Evolutionary conservation across 2,329 filamentous ascomycete species (phyloP), one percentile per base, ranked within the genome.

Genomic region (Aspergillus sergii): DNA sequence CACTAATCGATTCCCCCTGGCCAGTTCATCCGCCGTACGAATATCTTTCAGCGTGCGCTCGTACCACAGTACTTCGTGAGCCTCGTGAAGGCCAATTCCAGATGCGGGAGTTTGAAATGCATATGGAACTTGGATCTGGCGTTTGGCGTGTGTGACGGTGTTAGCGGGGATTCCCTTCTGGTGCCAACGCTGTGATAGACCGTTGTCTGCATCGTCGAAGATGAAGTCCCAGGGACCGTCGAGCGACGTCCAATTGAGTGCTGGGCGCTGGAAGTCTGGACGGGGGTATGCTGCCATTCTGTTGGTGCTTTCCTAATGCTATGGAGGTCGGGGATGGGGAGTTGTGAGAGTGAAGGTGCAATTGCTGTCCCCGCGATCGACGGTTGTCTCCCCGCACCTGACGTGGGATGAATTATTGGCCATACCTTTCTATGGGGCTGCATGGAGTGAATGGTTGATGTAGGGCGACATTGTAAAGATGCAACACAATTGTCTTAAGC

Each of bases 51-150:
- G 78, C 21, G 58, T 66, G 8, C 85, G 82, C 74, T 89, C 85
- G 69, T 91, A 91, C 88, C 88, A 91, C 10, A 91, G 72, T 4
- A 90, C 85, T 73, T 90, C 87, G 71, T 91, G 89, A 2, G 87
- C 86, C 57, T 84, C 85, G 59, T 83, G 83, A 39, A 89, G 84
- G 64, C 85, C 81, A 66, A 90, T 85, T 2, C 87, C 87, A 0
- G 88, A 90, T 0, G 88, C 88, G 0, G 84, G 84, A 6, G 84
- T 83, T 72, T 91, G 89, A 69, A 89, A 91, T 2, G 86, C 88
- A 66, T 85, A 91, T 0, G 88, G 88, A 0, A 91, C 87, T 41
- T 83, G 79, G 65, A 91, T 90, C 11, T 81, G 79, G 30, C 81
- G 80, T 71, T 84, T 86, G 14, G 76, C 76, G 0, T 69, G 76